Evolutionary conservation across 1,284 basidiomycete species (phyloP).

Genomic region (Golubevia sp.): DNA sequence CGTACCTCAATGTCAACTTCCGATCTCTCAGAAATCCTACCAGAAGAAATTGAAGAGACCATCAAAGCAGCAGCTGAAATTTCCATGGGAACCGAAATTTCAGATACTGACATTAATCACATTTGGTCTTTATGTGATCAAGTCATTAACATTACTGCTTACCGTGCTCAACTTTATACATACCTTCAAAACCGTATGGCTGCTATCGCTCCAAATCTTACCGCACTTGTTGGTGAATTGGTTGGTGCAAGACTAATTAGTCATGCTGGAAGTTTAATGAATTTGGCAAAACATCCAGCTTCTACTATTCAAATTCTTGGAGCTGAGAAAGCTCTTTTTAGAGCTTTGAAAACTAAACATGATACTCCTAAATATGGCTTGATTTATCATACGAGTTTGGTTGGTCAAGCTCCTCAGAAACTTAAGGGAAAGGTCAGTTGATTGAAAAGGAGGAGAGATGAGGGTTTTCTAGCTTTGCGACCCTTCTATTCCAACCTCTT

Average conservation of each 20-base stretch:
- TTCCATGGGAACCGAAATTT: conserved; percentile 98
- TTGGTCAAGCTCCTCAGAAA: conserved; percentile 96
- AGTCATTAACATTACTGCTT: conserved; percentile 91
- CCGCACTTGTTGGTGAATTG: conserved; percentile 92
- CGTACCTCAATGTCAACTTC: conserved; percentile 87
- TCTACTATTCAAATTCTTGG: conserved; percentile 98
- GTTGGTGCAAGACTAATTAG: conserved; percentile 94
- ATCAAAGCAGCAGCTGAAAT: conserved; percentile 91
- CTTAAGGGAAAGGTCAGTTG: conserved; percentile 86
- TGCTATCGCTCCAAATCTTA: conserved; percentile 94
- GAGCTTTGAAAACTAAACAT: conserved; percentile 97
- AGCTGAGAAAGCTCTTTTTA: conserved; percentile 97
- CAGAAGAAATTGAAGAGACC: conserved; percentile 89
- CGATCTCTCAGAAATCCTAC: conserved; percentile 84
- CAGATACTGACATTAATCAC: conserved; percentile 90
- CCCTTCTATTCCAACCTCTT: neutral
- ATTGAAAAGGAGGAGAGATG: neutral
- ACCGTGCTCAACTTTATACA: conserved; percentile 88
- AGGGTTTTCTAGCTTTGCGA: neutral
- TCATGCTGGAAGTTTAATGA: conserved; percentile 93
- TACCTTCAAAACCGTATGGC: conserved; percentile 97
- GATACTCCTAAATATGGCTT: conserved; percentile 98
- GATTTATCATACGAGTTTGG: conserved; percentile 88
- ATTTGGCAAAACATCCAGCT: conserved; percentile 92
- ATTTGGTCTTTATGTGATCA: conserved; percentile 95